Percentiles rank a stretch among this genome's conserved stretches.
Conservation (phyloP, 225 moss, liverwort and hornwort genomes). For the Physcomitrium patens region DNA sequence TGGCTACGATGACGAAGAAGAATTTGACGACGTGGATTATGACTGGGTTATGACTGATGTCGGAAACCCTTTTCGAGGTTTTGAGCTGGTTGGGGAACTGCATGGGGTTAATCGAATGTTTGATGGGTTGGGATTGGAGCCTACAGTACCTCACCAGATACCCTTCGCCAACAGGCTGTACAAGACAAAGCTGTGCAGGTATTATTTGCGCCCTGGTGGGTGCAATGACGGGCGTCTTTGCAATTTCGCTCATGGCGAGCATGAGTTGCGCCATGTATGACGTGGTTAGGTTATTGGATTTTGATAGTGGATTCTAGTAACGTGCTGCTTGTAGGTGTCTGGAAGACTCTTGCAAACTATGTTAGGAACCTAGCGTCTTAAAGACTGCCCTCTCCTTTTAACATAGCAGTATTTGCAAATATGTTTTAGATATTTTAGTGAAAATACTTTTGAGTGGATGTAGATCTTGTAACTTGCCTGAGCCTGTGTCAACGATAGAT, state of each 20-base stretch:
- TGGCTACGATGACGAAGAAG: conserved; percentile 33
- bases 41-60: conserved; percentile 41
- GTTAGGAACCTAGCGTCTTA: conserved; percentile 41
- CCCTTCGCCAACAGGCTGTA: conserved; percentile 36
- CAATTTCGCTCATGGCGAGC: conserved; percentile 76
- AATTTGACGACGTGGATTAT: conserved; percentile 39
- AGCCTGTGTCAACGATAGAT: background rate
- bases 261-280: conserved; percentile 61
- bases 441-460: conserved; percentile 20
- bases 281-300: conserved; percentile 11
- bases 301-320: conserved; percentile 21
- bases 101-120: conserved; percentile 34
- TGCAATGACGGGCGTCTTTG: conserved; percentile 55
- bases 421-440: conserved; percentile 34
- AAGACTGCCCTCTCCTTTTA: conserved; percentile 29
- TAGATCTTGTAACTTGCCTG: conserved; percentile 21
- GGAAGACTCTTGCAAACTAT: conserved; percentile 13
- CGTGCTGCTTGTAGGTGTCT: conserved; percentile 35
- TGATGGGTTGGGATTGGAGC: conserved; percentile 35
- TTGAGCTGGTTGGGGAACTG: conserved; percentile 35
- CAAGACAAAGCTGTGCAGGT: conserved; percentile 73
- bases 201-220: conserved; percentile 50
- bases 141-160: conserved; percentile 32
- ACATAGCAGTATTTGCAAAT: conserved; percentile 43
- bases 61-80: conserved; percentile 29